A percentile compares a stretch with the other conserved stretches of the same genome.
Evolutionary conservation across 768 basidiomycete species (phyloP).

Genomic region (Russula lepida): DNA sequence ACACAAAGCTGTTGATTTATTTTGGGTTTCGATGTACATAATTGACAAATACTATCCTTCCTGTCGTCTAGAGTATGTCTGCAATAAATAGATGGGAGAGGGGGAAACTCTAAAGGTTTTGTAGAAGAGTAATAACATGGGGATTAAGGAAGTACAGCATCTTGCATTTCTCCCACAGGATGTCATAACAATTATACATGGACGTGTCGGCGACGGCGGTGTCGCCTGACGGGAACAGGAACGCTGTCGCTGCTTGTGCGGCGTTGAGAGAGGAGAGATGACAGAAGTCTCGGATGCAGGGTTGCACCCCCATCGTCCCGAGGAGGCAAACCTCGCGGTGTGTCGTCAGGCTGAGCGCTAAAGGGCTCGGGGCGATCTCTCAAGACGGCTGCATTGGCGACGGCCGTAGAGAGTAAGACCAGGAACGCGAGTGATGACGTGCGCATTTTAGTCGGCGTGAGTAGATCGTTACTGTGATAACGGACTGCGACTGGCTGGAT

Average conservation of each 20-base stretch:
- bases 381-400: constrained; percentile 1
- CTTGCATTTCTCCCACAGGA: neutral
- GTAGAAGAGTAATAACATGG: neutral
- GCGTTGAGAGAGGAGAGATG: neutral
- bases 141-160: neutral
- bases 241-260: neutral
- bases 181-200: constrained; percentile 6
- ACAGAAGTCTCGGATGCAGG: neutral
- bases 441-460: neutral
- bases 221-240: neutral
- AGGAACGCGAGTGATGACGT: neutral
- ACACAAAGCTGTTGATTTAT: neutral
- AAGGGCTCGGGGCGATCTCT: neutral
- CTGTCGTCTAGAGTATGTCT: neutral
- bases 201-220: constrained; percentile 4
- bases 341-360: neutral
- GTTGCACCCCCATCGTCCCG: neutral
- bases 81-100: neutral
- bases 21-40: neutral
- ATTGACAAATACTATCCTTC: too few relatives aligned
- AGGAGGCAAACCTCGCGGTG: neutral
- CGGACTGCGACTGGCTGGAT: neutral
- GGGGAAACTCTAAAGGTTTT: neutral
- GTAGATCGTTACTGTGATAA: neutral
- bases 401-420: neutral